Base-by-base conservation (phyloP, 2,329 filamentous ascomycete species). In the Raffaelea deltoideospora region DNA sequence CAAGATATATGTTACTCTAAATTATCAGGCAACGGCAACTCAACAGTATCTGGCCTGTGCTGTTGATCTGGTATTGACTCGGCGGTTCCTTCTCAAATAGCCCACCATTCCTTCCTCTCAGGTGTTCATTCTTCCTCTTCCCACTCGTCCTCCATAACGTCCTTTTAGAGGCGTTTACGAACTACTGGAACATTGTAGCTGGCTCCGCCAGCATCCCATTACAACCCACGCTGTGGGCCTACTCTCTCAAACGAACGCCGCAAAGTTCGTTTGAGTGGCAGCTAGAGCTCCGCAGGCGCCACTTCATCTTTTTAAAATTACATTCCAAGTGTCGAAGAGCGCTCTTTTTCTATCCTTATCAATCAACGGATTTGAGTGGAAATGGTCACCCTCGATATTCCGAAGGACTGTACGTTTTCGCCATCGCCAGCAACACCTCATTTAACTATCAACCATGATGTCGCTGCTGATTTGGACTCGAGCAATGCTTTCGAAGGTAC, bases 231-330 rank as follows among this genome's bases (percentile, higher is more conserved):
- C 72, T 75, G 80, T 90, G 85, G 84, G 85, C 83, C 85, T 90
- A 86, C 84, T 90, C 81, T 87, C 83, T 87, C 83, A 82, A 76
- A 72, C 85, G 82, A 70, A 82, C 81, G 70, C 79, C 76, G 75
- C 80, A 85, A 79, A 74, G 80, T 87, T 87, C 84, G 83, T 88
- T 85, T 92, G 84, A 76, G 84, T 72, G 76, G 82, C 77, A 92
- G 86, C 85, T 81, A 86, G 85, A 83, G 86, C 85, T 90, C 81
- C 81, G 80, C 78, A 70, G 72, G 74, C 68, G 67, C 48, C 15
- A 21, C n/a, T 18, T 15, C 18, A 7, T 28, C 11, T 30, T n/a
- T 17, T 15, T 15, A 15, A 30, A 18, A 17, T 20, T 19, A 31
- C 28, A n/a, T 10, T 15, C n/a, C 28, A 9, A 24, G 9, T 30